phyloP scores from a whole-genome alignment of 2,329 filamentous ascomycete genomes.

The Mycocentrospora acerina region DNA sequence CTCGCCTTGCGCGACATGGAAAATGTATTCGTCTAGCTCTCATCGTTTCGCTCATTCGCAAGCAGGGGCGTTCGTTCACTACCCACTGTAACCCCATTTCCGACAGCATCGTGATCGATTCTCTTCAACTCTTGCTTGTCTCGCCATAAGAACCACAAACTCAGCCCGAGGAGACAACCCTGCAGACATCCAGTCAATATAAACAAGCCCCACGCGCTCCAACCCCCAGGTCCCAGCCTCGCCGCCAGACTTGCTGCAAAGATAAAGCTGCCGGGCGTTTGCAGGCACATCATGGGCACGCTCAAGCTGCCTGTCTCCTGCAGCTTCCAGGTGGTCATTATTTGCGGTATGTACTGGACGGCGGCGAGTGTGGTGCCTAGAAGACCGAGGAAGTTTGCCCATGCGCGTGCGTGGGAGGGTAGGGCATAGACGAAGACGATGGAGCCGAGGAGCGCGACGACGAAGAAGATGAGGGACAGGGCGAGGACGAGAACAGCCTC shows the following conservation, averaged over 20 bases:
- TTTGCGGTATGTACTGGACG: constrained; percentile 93
- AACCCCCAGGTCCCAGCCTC: constrained; percentile 77
- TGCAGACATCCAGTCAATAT: constrained; percentile 84
- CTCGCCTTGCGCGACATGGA: no score
- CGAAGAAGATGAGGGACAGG: constrained; percentile 72
- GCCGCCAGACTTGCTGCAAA: constrained; percentile 83
- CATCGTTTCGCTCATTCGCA: neutral
- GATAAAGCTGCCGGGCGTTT: constrained; percentile 88
- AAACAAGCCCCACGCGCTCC: constrained; percentile 95
- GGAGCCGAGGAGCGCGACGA: constrained; percentile 65
- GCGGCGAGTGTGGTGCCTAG: constrained; percentile 76
- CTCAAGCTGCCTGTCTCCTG: constrained; percentile 88
- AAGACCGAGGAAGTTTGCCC: constrained; percentile 85
- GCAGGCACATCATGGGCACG: constrained; percentile 97
- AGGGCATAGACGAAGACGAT: constrained; percentile 67
- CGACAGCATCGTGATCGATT: constrained; percentile 3
- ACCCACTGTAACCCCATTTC: neutral
- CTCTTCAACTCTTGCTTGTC: constrained; percentile 38
- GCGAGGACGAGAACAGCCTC: constrained; percentile 76
- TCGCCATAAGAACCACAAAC: constrained; percentile 70
- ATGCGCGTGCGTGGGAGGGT: constrained; percentile 66
- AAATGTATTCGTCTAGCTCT: no score
- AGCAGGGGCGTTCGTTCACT: constrained; percentile 6
- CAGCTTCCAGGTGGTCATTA: constrained; percentile 83
- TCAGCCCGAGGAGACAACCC: constrained; percentile 77